These are phyloP conservation scores for Vitis rupestris DNA, from an alignment of 164 flowering plant genomes.

Conservation along the genomic window DNA sequence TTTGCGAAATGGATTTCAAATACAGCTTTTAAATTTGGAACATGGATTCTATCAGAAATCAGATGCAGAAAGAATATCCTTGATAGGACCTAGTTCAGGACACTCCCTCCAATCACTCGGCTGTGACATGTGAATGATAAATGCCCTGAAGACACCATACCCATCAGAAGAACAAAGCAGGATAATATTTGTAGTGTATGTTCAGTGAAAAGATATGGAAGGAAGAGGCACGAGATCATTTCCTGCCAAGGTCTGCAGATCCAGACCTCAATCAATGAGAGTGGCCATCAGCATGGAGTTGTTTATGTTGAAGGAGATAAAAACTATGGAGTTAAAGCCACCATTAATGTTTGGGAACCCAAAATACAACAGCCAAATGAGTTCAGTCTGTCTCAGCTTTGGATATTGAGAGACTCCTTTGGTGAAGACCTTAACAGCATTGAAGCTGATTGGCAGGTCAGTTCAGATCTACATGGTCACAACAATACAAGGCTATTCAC, in stretches of 20 bases:
- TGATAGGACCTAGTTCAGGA: too few species aligned
- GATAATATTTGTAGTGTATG: slow-evolving; percentile 12
- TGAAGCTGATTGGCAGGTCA: too few species aligned
- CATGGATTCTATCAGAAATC: slow-evolving; percentile 13
- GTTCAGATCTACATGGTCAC: too few species aligned
- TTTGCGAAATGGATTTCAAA: slow-evolving; percentile 26
- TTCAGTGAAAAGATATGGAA: slow-evolving; percentile 16
- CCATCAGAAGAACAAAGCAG: slow-evolving; percentile 11
- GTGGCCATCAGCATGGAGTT: slow-evolving; percentile 5
- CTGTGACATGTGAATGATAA: too few species aligned
- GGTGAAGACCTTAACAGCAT: too few species aligned
- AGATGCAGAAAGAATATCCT: neutral
- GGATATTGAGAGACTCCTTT: too few species aligned
- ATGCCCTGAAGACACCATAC: slow-evolving; percentile 6
- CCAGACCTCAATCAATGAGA: neutral
- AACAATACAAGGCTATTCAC: too few species aligned
- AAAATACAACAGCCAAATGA: too few species aligned
- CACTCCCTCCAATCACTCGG: neutral
- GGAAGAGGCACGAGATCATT: slow-evolving; percentile 8
- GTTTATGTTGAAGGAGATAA: too few species aligned
- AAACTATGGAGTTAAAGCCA: too few species aligned
- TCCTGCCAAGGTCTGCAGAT: neutral
- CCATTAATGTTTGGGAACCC: too few species aligned
- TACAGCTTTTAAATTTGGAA: slow-evolving; percentile 21
- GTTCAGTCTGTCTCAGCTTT: too few species aligned